A percentile compares a stretch with the other conserved stretches of the same genome.
These are phyloP conservation scores for Alternaria solani DNA, from an alignment of 2,329 filamentous ascomycete genomes.

Conservation along the genomic window DNA sequence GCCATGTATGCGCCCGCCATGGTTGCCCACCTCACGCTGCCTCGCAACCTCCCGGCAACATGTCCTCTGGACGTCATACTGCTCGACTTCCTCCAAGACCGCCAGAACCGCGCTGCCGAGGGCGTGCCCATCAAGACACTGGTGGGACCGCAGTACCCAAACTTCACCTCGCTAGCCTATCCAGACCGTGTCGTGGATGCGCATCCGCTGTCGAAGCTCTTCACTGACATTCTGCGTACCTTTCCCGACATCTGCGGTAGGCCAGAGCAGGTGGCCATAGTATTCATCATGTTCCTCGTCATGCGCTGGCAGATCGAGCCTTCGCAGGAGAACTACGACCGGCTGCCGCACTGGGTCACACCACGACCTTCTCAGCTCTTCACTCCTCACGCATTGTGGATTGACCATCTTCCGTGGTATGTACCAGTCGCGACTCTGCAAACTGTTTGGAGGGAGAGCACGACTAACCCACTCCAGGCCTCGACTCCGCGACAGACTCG, in stretches of 20 bases:
- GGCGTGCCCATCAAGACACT: conserved; percentile 71
- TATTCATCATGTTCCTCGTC: conserved; percentile 86
- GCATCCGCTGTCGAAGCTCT: conserved; percentile 83
- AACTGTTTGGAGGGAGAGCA: not conserved
- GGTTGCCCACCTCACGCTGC: conserved; percentile 48
- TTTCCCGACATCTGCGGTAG: conserved; percentile 81
- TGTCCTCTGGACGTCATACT: conserved; percentile 82
- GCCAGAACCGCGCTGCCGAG: conserved; percentile 70
- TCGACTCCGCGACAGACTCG: conserved; percentile 73
- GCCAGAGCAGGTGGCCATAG: conserved; percentile 80
- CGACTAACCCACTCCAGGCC: conserved; percentile 57
- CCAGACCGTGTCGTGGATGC: conserved; percentile 68
- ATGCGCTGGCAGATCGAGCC: conserved; percentile 85
- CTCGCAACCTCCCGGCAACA: conserved; percentile 69
- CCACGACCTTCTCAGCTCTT: conserved; percentile 73
- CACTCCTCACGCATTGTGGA: conserved; percentile 77
- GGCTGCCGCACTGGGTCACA: conserved; percentile 75
- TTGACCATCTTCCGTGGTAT: conserved; percentile 79
- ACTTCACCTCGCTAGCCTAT: conserved; percentile 79
- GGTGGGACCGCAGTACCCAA: conserved; percentile 79
- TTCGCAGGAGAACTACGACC: conserved; percentile 78
- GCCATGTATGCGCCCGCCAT: conserved; percentile 42
- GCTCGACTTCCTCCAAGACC: conserved; percentile 77
- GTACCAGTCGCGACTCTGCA: conserved; percentile 10
- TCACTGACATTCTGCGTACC: conserved; percentile 84